Base-by-base conservation (phyloP, 164 flowering plant species). In the Saururus chinensis region DNA sequence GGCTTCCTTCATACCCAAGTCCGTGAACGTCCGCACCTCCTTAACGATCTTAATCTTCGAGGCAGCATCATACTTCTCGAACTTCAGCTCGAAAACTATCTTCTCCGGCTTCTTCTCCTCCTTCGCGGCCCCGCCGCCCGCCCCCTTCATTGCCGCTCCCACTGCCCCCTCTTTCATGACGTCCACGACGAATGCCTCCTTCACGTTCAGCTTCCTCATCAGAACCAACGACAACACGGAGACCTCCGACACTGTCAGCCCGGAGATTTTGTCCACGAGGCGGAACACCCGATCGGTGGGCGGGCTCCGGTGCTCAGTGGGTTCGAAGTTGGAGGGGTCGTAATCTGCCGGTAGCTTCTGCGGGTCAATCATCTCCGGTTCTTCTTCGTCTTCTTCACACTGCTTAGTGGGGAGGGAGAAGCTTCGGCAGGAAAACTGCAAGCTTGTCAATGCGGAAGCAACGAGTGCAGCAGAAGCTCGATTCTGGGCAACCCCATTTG, bases 281-380 rank as follows among this genome's bases (percentile, higher is more conserved):
- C 86, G 66, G 62, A 84, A 87, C 0, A 92, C 96, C 14, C 98
- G 80, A 13, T 75, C 87, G 0, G 89, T 77, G 7, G 98, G 98
- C 51, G 96, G 98, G 66, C 93, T 84, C 1, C 96, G 89, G 65
- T 89, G 95, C 66, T 84, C 81, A 0, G 92, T 77, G 9, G 96
- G 96, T 73, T 92, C 96, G 57, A 89, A 89, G 52, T 70, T 87
- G 11, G 84, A 67, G 0, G 95, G 87, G 53, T 92, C 96, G 58
- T 89, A 87, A 71, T 89, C 96, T 24, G 98, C 75, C 1, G 98
- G 98, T 40, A 89, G 96, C 66, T 77, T 76, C 70, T 88, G 78
- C 55, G 81, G 98, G 66, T 87, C 96, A 24, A 85, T 71, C 73
- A 84, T 84, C 20, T 77, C 80, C 62, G 74, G n/a, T n/a, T n/a